These are phyloP conservation scores for Fagopyrum esculentum DNA, from an alignment of 148 eudicot species.

Conservation along the genomic window DNA sequence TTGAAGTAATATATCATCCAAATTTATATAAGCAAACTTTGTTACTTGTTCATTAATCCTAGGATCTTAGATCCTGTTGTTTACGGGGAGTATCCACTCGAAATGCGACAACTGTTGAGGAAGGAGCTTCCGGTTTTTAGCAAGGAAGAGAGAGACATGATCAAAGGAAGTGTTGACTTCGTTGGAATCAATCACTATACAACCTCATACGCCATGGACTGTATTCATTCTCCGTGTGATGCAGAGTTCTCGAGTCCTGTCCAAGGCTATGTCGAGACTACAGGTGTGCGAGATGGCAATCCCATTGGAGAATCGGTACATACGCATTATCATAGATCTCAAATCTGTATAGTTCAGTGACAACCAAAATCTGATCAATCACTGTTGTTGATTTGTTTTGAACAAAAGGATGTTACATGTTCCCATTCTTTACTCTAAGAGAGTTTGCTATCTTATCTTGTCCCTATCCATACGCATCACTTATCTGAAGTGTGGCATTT, in stretches of 20 bases:
- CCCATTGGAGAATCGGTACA: conserved; percentile 59
- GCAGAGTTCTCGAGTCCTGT: conserved; percentile 33
- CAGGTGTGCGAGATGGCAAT: conserved; percentile 37
- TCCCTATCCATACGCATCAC: background rate
- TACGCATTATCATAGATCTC: background rate
- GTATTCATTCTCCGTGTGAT: conserved; percentile 35
- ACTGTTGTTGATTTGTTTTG: too few species aligned
- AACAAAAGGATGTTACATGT: too few species aligned
- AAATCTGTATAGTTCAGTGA: too few species aligned
- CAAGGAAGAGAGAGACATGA: conserved; percentile 30
- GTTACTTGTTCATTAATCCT: background rate
- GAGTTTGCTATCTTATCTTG: too few species aligned
- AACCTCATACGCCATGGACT: conserved; percentile 56
- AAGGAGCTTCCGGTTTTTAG: conserved; percentile 48
- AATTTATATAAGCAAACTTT: background rate
- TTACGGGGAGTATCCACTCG: conserved; percentile 67
- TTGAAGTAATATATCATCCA: background rate
- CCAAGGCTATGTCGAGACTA: conserved; percentile 31
- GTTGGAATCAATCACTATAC: conserved; percentile 84
- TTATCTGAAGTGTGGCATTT: background rate
- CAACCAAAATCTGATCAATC: too few species aligned
- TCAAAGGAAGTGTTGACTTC: conserved; percentile 64
- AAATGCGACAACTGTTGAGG: conserved; percentile 47
- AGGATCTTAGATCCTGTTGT: conserved; percentile 79
- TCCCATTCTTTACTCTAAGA: too few species aligned